Percentiles rank a stretch among this genome's conserved stretches.
Evolutionary conservation across 352 stramenopile species (phyloP).

Genomic region (Pythium sp.): DNA sequence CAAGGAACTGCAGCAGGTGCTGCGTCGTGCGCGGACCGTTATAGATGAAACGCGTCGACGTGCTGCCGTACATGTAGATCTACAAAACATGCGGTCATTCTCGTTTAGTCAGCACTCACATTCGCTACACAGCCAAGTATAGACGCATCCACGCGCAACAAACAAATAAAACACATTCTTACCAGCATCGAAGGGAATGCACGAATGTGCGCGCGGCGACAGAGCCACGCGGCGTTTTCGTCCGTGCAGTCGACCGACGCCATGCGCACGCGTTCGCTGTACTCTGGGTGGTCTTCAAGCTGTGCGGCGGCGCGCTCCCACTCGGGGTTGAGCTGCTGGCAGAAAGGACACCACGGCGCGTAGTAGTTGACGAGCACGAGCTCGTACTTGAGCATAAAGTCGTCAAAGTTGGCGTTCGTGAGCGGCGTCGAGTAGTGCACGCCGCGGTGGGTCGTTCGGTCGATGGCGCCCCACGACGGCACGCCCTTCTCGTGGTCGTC

Average conservation of each 20-base stretch:
- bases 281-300: conserved; percentile 72
- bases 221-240: conserved; percentile 55
- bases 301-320: conserved; percentile 75
- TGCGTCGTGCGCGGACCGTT: conserved; percentile 72
- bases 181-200: conserved; percentile 81
- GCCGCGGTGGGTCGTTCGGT: conserved; percentile 40
- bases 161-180: not conserved
- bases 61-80: conserved; percentile 86
- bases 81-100: conserved; percentile 8
- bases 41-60: conserved; percentile 78
- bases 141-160: not conserved
- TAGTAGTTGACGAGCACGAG: conserved; percentile 86
- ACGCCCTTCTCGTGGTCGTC: conserved; percentile 61
- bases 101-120: not conserved
- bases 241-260: conserved; percentile 81
- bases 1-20: conserved; percentile 78
- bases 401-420: conserved; percentile 62
- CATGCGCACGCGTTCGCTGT: conserved; percentile 75
- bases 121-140: not conserved
- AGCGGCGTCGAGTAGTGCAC: conserved; percentile 77
- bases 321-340: conserved; percentile 68
- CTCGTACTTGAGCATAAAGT: conserved; percentile 83
- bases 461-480: conserved; percentile 59
- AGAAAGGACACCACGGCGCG: conserved; percentile 78
- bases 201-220: conserved; percentile 65